A percentile compares a stretch with the other conserved stretches of the same genome.
phyloP scores from a whole-genome alignment of 305 asterid species.

The Fraxinus platypoda region DNA sequence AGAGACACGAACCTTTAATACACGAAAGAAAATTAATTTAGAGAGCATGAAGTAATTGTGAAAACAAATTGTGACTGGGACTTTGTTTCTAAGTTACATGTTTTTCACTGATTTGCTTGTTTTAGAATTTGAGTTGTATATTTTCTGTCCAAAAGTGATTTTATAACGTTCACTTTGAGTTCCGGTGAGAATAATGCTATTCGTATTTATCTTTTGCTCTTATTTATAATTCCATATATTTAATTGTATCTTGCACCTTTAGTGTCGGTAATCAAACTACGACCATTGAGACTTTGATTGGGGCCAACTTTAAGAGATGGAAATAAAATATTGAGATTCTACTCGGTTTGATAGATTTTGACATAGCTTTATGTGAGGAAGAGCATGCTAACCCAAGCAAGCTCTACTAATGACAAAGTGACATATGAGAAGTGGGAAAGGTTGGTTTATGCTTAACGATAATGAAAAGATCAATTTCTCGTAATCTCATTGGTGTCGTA shows the following conservation, averaged over 20 bases:
- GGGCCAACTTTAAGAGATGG: background rate
- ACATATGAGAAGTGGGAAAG: background rate
- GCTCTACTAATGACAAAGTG: background rate
- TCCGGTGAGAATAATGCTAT: background rate
- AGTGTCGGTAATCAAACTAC: background rate
- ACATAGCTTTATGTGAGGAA: background rate
- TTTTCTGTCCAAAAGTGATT: background rate
- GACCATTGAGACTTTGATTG: background rate
- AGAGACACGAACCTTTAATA: background rate
- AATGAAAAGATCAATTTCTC: background rate
- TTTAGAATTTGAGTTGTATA: background rate
- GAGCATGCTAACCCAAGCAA: background rate
- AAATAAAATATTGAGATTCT: background rate
- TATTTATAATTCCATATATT: background rate
- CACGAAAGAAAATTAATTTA: background rate
- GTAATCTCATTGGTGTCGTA: background rate
- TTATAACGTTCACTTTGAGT: background rate
- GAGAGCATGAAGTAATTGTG: background rate
- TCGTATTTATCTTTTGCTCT: background rate
- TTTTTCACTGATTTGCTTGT: background rate
- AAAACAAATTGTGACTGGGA: background rate
- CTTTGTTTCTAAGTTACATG: background rate
- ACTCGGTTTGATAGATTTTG: background rate
- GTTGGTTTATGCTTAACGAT: background rate
- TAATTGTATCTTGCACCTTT: background rate